Percentiles rank a stretch among this genome's conserved stretches.
Evolutionary conservation across 2,329 filamentous ascomycete genomes (phyloP).

Genomic region (Chrysosporium keratinophilum): DNA sequence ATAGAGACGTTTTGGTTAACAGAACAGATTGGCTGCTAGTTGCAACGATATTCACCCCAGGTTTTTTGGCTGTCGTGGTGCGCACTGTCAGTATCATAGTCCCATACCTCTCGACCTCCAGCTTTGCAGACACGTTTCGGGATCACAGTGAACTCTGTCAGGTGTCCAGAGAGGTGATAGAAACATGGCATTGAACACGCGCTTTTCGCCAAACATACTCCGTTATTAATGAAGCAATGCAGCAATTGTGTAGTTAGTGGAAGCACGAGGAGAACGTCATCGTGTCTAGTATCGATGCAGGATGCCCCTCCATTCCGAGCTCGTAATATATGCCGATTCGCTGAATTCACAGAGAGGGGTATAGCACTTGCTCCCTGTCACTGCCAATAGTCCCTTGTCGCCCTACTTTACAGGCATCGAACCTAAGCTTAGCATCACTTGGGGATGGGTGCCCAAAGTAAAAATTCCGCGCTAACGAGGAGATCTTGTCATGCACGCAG

Average conservation of each 20-base stretch:
- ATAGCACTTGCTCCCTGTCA: background rate
- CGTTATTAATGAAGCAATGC: background rate
- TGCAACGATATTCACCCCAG: no score
- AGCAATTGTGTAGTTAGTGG: background rate
- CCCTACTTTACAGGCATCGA: slow-evolving; percentile 8
- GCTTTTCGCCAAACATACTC: background rate
- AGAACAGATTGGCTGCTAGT: background rate
- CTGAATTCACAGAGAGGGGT: background rate
- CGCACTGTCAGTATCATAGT: no score
- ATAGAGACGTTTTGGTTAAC: background rate
- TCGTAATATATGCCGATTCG: background rate
- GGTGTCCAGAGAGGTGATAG: background rate
- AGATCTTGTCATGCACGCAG: background rate
- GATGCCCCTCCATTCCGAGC: background rate
- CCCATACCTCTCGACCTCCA: no score
- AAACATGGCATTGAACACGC: background rate
- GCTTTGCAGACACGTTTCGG: background rate
- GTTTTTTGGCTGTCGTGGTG: no score
- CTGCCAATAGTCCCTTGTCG: background rate
- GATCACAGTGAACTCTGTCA: background rate
- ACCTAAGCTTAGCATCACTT: background rate
- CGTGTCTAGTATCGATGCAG: background rate
- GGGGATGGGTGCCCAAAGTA: slow-evolving; percentile 7
- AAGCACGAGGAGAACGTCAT: background rate
- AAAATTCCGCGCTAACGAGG: background rate